A percentile compares a stretch with the other conserved stretches of the same genome.
Evolutionary conservation across 352 stramenopile genomes (phyloP).

Genomic region (Phytophthora nicotianae): DNA sequence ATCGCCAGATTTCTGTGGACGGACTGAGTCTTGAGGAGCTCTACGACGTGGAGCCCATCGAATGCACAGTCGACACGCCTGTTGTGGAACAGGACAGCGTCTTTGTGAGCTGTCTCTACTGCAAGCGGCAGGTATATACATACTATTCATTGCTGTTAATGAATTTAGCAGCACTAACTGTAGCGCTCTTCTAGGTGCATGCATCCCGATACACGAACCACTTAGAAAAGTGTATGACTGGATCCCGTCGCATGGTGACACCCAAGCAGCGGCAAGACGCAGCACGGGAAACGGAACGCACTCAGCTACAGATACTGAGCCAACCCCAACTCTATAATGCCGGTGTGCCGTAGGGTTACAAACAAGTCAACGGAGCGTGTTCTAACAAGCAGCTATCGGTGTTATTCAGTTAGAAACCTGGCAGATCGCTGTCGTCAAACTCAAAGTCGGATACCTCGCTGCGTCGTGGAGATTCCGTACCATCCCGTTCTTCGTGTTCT

Average conservation of each 20-base stretch:
- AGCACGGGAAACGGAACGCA: conserved; percentile 42
- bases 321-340: conserved; percentile 38
- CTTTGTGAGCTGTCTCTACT: conserved; percentile 65
- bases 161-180: conserved; percentile 3
- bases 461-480: conserved; percentile 29
- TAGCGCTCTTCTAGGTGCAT: conserved; percentile 45
- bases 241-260: conserved; percentile 51
- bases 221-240: conserved; percentile 76
- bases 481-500: conserved; percentile 6
- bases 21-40: conserved; percentile 74
- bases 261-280: conserved; percentile 42
- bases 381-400: neutral
- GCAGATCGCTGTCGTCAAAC: conserved; percentile 70
- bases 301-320: conserved; percentile 41
- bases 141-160: neutral
- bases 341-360: conserved; percentile 9
- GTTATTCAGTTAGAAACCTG: conserved; percentile 38
- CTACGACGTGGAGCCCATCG: conserved; percentile 70
- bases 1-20: conserved; percentile 60
- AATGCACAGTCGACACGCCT: conserved; percentile 33
- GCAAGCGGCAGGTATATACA: conserved; percentile 58
- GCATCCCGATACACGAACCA: conserved; percentile 74
- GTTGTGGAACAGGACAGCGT: conserved; percentile 61
- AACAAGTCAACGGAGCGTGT: neutral
- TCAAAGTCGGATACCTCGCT: conserved; percentile 52